Percentiles rank a stretch among this genome's conserved stretches.
phyloP scores from a whole-genome alignment of 1,284 basidiomycete genomes.

The Ustilago sp. region DNA sequence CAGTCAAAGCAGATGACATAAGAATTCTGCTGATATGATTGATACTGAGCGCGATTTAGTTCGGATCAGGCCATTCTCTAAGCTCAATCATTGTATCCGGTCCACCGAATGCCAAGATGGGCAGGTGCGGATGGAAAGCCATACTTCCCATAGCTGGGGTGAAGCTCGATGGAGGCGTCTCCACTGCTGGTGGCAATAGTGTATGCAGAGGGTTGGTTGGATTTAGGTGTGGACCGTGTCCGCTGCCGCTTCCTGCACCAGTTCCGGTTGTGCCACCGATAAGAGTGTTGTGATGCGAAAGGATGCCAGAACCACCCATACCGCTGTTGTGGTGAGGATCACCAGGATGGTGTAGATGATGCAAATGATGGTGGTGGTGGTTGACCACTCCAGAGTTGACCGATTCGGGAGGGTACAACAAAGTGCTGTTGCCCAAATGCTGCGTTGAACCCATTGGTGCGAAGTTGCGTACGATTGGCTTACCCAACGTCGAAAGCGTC shows the following conservation, averaged over 20 bases:
- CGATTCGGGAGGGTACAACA: slow-evolving; percentile 34
- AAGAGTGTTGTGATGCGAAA: slow-evolving; percentile 8
- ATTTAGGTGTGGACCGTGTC: slow-evolving; percentile 25
- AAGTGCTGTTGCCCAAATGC: slow-evolving; percentile 38
- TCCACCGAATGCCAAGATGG: slow-evolving; percentile 63
- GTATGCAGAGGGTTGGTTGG: slow-evolving; percentile 35
- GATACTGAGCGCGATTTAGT: not conserved
- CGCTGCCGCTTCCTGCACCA: slow-evolving; percentile 6
- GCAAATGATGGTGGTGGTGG: slow-evolving; percentile 35
- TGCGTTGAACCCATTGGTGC: slow-evolving; percentile 35
- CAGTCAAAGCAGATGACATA: not conserved
- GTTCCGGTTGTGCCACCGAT: not conserved
- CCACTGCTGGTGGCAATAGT: slow-evolving; percentile 34
- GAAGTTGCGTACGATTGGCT: slow-evolving; percentile 46
- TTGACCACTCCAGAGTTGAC: slow-evolving; percentile 32
- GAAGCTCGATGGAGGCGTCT: slow-evolving; percentile 44
- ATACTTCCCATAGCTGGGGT: slow-evolving; percentile 61
- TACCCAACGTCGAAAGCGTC: slow-evolving; percentile 35
- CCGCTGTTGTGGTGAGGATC: slow-evolving; percentile 4
- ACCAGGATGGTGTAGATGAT: slow-evolving; percentile 30
- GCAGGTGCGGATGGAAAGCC: slow-evolving; percentile 66
- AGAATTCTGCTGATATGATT: not conserved
- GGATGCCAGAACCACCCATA: slow-evolving; percentile 13
- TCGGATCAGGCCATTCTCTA: slow-evolving; percentile 43
- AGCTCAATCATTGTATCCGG: slow-evolving; percentile 57